Base-by-base conservation (phyloP, 2,329 filamentous ascomycete genomes). In the Calonectria leucothoes region DNA sequence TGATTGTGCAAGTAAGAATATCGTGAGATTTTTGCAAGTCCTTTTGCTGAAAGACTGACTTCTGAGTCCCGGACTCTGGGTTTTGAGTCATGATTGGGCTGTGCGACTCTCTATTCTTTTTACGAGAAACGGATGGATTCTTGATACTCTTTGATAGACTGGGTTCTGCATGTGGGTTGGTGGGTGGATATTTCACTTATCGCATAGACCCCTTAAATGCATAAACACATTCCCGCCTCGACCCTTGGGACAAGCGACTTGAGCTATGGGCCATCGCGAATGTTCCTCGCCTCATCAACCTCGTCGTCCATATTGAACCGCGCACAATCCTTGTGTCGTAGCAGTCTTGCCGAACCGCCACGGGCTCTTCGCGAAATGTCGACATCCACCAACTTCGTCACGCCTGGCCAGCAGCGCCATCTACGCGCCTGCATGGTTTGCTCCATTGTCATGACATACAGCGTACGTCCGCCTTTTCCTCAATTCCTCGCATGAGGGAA, bases 391-490 rank as follows among this genome's bases (percentile, higher is more conserved):
- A 93, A 92, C 84, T 95, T 92, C 84, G 93, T 95, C 75, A 87
- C 94, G 20, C 90, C 94, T 8, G 90, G 89, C 83, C 94, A 97
- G 86, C 92, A 94, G 87, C 94, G 96, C 86, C 93, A 94, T 84
- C 91, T 98, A 79, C 96, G 97, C 86, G 97, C 97, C 82, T 99
- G 97, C 89, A 98, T 99, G 95, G 95, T 98, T 79, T 99, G 97
- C 91, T 96, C 95, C 69, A 94, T 98, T 83, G 95, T 98, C 77
- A 95, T 96, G 89, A 93, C 94, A 74, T 92, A 93, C 82, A 89
- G 89, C 78, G 94, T 95, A 87, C 79, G 90, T 83, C 64, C 68
- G 75, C 37, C 59, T 73, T 17, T 61, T 66, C 17, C 35, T 48
- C 55, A 59, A 66, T 63, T 25, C 64, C 23, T 20, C 10, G 3